A percentile compares a stretch with the other conserved stretches of the same genome.
Evolutionary conservation across 202 grass and related monocot genomes (phyloP).

Genomic region (Saccharum hybrid): DNA sequence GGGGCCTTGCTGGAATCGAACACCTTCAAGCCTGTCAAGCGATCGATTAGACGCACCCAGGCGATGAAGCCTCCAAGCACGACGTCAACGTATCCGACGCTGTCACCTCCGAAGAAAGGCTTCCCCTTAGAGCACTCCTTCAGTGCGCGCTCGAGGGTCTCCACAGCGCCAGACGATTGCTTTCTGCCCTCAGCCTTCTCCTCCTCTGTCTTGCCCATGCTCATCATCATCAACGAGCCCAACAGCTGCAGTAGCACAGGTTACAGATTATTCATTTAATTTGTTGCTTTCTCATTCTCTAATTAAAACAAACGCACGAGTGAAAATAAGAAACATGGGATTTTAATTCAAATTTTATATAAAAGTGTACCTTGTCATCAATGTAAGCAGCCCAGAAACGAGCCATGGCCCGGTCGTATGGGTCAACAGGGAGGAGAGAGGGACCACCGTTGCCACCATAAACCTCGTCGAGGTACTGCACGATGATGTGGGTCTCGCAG

Average conservation of each 20-base stretch:
- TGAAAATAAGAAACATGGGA: background rate
- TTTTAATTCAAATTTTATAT: background rate
- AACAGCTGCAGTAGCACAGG: background rate
- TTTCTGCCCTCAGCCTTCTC: conserved; percentile 25
- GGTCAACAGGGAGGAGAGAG: conserved; percentile 50
- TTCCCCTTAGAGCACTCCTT: conserved; percentile 38
- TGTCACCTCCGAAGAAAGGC: conserved; percentile 54
- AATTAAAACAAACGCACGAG: background rate
- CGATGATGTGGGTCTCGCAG: conserved; percentile 55
- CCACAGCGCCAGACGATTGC: background rate
- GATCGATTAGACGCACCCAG: conserved; percentile 21
- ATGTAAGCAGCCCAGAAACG: conserved; percentile 55
- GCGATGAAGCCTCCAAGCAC: conserved; percentile 9
- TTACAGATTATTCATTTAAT: too few species aligned
- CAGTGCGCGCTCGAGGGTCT: conserved; percentile 22
- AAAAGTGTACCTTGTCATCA: conserved; percentile 39
- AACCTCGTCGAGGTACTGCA: conserved; percentile 58
- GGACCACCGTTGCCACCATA: background rate
- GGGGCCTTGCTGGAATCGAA: conserved; percentile 46
- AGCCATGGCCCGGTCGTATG: conserved; percentile 44
- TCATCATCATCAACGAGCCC: background rate
- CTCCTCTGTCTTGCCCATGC: conserved; percentile 9
- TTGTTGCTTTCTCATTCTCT: background rate
- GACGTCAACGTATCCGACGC: conserved; percentile 43
- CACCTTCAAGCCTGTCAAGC: background rate